These are phyloP conservation scores for Parathielavia hyrcaniae DNA, from an alignment of 495 filamentous ascomycete species.

Conservation along the genomic window DNA sequence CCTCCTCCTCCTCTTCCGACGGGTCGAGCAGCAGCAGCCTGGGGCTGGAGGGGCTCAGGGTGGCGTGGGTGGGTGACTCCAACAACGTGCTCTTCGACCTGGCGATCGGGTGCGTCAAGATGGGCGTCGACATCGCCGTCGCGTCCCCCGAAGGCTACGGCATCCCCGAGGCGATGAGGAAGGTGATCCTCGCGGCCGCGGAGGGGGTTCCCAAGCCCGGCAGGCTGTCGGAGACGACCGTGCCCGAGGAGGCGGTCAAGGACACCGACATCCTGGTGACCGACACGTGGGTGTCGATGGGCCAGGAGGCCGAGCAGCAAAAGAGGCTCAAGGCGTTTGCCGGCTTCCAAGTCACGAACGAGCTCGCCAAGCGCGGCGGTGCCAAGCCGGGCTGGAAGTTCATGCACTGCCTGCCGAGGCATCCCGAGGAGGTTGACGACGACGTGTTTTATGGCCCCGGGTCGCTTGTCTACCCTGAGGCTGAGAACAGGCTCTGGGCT, in stretches of 20 bases:
- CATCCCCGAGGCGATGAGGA: slow-evolving; percentile 64
- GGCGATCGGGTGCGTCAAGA: slow-evolving; percentile 75
- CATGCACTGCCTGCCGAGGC: slow-evolving; percentile 97
- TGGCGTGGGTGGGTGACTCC: slow-evolving; percentile 94
- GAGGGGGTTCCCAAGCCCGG: slow-evolving; percentile 53
- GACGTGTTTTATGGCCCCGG: slow-evolving; percentile 82
- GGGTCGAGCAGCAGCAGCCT: slow-evolving; percentile 50
- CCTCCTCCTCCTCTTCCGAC: slow-evolving; percentile 24
- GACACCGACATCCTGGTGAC: slow-evolving; percentile 86
- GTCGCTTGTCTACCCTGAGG: slow-evolving; percentile 85
- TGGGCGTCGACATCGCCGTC: slow-evolving; percentile 76
- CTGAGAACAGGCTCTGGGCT: slow-evolving; percentile 89
- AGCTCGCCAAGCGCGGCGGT: slow-evolving; percentile 74
- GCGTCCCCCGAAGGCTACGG: slow-evolving; percentile 79
- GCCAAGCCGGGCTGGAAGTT: slow-evolving; percentile 91
- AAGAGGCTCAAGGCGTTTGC: slow-evolving; percentile 73
- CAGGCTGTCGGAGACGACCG: slow-evolving; percentile 61
- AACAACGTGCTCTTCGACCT: slow-evolving; percentile 97
- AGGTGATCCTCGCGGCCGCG: slow-evolving; percentile 58
- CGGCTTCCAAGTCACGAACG: slow-evolving; percentile 82
- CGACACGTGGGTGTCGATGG: slow-evolving; percentile 97
- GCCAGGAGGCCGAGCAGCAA: slow-evolving; percentile 77
- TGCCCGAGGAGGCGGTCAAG: slow-evolving; percentile 84
- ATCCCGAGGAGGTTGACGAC: slow-evolving; percentile 88
- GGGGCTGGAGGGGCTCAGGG: slow-evolving; percentile 72